Conservation (phyloP, 208 protist species). For the Wallacemonas rigidus region DNA sequence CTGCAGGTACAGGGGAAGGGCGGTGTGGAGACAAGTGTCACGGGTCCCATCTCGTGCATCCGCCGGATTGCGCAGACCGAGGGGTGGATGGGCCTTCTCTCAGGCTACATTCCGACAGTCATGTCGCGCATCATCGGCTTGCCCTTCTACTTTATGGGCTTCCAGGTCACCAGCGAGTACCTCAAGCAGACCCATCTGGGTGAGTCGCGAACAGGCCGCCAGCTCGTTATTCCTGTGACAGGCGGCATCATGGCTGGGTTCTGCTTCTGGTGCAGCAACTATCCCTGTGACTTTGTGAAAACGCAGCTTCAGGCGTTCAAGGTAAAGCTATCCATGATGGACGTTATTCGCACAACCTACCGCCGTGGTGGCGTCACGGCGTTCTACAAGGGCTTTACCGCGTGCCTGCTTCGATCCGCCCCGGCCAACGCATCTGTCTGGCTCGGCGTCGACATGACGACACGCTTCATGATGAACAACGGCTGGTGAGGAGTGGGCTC, state of each 20-base stretch:
- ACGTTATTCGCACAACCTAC: constrained; percentile 42
- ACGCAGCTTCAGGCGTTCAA: constrained; percentile 59
- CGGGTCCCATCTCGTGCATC: constrained; percentile 44
- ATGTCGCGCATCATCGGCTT: constrained; percentile 62
- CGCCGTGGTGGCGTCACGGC: constrained; percentile 33
- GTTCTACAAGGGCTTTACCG: constrained; percentile 69
- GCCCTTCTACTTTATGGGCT: constrained; percentile 75
- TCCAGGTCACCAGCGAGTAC: constrained; percentile 31
- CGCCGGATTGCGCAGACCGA: constrained; percentile 36
- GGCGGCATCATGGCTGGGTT: constrained; percentile 55
- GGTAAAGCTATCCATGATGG: constrained; percentile 30
- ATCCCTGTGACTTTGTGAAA: constrained; percentile 76
- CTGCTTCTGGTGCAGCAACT: constrained; percentile 73
- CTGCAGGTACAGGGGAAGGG: constrained; percentile 58
- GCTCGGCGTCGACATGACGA: constrained; percentile 62
- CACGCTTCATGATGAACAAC: constrained; percentile 36
- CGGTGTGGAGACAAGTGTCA: constrained; percentile 30
- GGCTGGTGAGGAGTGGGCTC: constrained; percentile 30
- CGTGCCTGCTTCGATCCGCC: constrained; percentile 59
- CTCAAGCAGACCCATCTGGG: constrained; percentile 27
- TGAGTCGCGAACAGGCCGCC: constrained; percentile 21
- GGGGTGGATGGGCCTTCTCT: constrained; percentile 45
- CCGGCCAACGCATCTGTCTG: constrained; percentile 80
- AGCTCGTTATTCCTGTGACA: constrained; percentile 55
- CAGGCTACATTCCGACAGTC: constrained; percentile 61